These are phyloP conservation scores for Camelina hispida DNA, from an alignment of 345 rosid genomes.

Conservation along the genomic window DNA sequence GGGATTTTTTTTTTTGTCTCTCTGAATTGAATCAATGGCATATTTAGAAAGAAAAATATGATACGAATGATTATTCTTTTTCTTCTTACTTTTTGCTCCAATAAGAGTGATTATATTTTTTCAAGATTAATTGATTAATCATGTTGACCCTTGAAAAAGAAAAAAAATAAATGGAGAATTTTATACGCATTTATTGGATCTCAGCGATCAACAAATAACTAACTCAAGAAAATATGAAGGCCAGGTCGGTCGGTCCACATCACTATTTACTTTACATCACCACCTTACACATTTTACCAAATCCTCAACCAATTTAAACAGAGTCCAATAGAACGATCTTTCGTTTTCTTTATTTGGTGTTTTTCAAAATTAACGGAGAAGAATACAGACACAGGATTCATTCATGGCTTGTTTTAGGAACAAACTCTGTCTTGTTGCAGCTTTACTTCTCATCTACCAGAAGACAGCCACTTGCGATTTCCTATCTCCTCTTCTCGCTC, in stretches of 20 bases:
- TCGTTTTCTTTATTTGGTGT: not conserved
- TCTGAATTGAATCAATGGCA: too few species aligned
- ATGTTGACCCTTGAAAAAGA: not conserved
- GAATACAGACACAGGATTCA: conserved; percentile 14
- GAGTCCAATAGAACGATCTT: not conserved
- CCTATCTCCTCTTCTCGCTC: conserved; percentile 52
- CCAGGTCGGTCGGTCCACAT: conserved; percentile 26
- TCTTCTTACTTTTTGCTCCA: not conserved
- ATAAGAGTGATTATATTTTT: not conserved
- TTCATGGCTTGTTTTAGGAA: conserved; percentile 44
- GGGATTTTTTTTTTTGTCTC: too few species aligned
- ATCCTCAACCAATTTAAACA: conserved; percentile 23
- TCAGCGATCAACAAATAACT: conserved; percentile 34
- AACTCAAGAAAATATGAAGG: conserved; percentile 1
- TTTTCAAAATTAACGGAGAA: not conserved
- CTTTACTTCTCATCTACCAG: conserved; percentile 39
- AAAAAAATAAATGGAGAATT: not conserved
- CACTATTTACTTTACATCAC: conserved; percentile 35
- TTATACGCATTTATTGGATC: conserved; percentile 23
- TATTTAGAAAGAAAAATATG: too few species aligned
- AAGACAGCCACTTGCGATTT: conserved; percentile 44
- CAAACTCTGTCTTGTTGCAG: conserved; percentile 35
- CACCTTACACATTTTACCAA: conserved; percentile 34
- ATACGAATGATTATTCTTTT: too few species aligned
- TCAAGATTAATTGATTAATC: not conserved